Conservation (phyloP, 345 rosid species). For the Gossypium stocksii region DNA sequence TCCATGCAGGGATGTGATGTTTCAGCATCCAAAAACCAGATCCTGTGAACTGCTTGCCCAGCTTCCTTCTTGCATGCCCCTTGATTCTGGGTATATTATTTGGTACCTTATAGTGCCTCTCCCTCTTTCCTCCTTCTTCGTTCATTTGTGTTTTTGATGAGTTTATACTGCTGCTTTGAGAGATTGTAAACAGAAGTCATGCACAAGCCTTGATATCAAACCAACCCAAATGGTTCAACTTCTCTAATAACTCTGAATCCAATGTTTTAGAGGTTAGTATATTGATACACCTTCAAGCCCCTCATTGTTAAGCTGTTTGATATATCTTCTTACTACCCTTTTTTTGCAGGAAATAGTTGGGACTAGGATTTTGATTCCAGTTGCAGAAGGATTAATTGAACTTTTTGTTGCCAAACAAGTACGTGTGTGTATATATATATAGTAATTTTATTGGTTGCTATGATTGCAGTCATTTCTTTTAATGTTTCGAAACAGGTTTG, state of each 20-base stretch:
- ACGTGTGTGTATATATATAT: not conserved
- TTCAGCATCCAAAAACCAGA: conserved; percentile 60
- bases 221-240: conserved; percentile 67
- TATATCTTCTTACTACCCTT: not conserved
- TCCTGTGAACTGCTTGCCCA: conserved; percentile 69
- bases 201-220: conserved; percentile 65
- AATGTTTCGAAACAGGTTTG: conserved; percentile 38
- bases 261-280: conserved; percentile 42
- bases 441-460: no score
- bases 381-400: conserved; percentile 76
- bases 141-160: not conserved
- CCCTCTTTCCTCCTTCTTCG: not conserved
- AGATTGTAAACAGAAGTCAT: conserved; percentile 40
- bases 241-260: conserved; percentile 43
- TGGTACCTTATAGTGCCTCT: not conserved
- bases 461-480: not conserved
- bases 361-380: conserved; percentile 79
- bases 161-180: not conserved
- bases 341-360: conserved; percentile 58
- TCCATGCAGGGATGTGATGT: conserved; percentile 61
- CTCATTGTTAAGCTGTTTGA: not conserved
- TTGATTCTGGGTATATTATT: conserved; percentile 17
- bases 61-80: conserved; percentile 59
- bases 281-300: not conserved
- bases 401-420: conserved; percentile 74